phyloP scores from a whole-genome alignment of 768 basidiomycete genomes.

The Phallus indusiatus region DNA sequence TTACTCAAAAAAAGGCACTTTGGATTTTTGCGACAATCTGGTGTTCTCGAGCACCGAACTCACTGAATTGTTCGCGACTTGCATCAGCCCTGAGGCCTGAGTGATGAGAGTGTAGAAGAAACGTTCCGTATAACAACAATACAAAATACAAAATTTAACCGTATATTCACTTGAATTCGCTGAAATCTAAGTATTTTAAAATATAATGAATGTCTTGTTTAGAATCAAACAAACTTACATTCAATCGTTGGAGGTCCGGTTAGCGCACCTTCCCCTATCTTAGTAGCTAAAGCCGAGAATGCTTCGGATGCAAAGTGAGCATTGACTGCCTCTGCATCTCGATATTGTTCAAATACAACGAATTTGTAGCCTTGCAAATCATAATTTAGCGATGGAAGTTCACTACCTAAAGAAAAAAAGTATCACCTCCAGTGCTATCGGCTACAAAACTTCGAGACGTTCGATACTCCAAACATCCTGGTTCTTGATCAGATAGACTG shows the following conservation, averaged over 20 bases:
- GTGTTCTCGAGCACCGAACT: too few species aligned
- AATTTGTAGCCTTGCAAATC: neutral
- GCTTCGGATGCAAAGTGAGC: neutral
- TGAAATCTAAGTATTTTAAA: too few species aligned
- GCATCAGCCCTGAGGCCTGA: too few species aligned
- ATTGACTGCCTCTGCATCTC: neutral
- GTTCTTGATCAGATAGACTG: neutral
- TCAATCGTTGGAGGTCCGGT: neutral
- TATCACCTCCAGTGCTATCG: neutral
- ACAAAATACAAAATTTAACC: too few species aligned
- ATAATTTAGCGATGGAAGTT: neutral
- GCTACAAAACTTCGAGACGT: neutral
- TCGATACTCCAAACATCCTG: constrained; percentile 1
- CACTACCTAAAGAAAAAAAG: neutral
- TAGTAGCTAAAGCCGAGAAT: neutral
- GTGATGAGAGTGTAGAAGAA: too few species aligned
- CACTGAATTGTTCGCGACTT: too few species aligned
- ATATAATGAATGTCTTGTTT: neutral
- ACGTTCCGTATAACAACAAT: too few species aligned
- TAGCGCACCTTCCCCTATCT: neutral
- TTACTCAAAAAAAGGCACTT: too few species aligned
- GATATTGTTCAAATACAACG: neutral
- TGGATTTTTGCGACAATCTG: too few species aligned
- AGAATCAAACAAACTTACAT: neutral
- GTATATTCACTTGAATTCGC: too few species aligned